Base-by-base conservation (phyloP, 352 stramenopile species). In the Phytophthora uliginosa region DNA sequence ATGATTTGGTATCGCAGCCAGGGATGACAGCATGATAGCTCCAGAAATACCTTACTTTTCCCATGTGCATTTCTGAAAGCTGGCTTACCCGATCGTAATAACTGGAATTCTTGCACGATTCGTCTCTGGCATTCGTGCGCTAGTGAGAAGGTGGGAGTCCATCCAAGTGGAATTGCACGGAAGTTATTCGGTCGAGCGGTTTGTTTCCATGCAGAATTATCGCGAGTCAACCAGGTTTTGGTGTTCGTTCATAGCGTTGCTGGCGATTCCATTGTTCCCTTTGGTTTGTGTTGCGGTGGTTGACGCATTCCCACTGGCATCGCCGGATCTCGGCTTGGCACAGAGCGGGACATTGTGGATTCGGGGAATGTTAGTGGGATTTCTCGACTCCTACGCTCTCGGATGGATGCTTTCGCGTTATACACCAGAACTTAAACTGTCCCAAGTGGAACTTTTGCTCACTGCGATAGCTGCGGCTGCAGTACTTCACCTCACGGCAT, bases 151-250 rank as follows among this genome's bases (percentile, higher is more conserved):
- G 58, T 74, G 67, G 61, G 67, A 74, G 40, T 56, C 45, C 17
- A 10, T 71, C 8, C 67, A 74, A 42, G 67, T 74, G 22, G 67
- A 74, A 50, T 51, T 74, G 13, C 53, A 74, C 31, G 67, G 67
- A 8, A 65, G 61, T 28, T 74, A 71, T 52, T 74, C 67, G 17
- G 28, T 70, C 33, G 22, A 70, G 28, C 67, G 67, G 0, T 42
- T 74, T 12, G 57, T 54, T n/a, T 40, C 33, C 2, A 47, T 74
- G 54, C 24, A 61, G 7, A 66, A 59, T 5, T 70, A 71, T 20
- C 34, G 61, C 45, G 20, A 50, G 57, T 74, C 67, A 3, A 70
- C 67, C 3, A 45, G 61, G 2, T 15, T 62, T 33, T 71, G 18
- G 28, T 54, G 67, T n/a, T 38, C 55, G 3, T 17, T 71, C 18